These are phyloP conservation scores for Leishmania martiniquensis DNA, from an alignment of 208 protist genomes.

Conservation along the genomic window DNA sequence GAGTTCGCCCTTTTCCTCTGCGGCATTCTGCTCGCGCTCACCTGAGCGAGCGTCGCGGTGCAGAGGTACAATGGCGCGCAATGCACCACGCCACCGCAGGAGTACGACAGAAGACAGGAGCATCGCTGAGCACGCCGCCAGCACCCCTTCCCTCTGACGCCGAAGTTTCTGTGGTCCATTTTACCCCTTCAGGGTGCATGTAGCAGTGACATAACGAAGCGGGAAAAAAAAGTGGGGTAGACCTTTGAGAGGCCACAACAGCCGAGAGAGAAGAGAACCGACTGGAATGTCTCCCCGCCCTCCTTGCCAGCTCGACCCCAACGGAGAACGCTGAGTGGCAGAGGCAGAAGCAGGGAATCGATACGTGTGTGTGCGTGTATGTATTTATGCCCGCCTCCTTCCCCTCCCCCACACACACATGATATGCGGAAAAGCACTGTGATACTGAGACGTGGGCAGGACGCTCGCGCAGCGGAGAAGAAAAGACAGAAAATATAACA, in stretches of 20 bases:
- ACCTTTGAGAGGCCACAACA: too few relatives aligned
- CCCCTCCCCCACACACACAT: not conserved
- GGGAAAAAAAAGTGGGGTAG: too few relatives aligned
- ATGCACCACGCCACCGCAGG: not conserved
- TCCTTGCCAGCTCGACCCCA: not conserved
- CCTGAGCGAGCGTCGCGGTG: not conserved
- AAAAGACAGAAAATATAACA: too few relatives aligned
- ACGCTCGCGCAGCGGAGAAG: too few relatives aligned
- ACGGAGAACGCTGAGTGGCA: not conserved
- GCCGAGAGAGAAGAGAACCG: not conserved
- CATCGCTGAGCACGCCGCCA: too few relatives aligned
- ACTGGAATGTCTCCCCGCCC: not conserved
- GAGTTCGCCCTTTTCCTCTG: not conserved
- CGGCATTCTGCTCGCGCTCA: not conserved
- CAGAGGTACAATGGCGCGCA: not conserved
- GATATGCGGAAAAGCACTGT: not conserved
- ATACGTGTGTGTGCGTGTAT: not conserved
- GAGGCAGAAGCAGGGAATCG: not conserved
- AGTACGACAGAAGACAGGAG: not conserved
- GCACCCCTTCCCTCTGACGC: not conserved
- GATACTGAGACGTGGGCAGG: too few relatives aligned
- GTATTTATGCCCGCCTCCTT: not conserved
- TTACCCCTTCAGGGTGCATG: not conserved
- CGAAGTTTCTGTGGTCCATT: not conserved
- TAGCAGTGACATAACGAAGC: too few relatives aligned